Base-by-base conservation (phyloP, 352 stramenopile species). In the Phytophthora litchii region DNA sequence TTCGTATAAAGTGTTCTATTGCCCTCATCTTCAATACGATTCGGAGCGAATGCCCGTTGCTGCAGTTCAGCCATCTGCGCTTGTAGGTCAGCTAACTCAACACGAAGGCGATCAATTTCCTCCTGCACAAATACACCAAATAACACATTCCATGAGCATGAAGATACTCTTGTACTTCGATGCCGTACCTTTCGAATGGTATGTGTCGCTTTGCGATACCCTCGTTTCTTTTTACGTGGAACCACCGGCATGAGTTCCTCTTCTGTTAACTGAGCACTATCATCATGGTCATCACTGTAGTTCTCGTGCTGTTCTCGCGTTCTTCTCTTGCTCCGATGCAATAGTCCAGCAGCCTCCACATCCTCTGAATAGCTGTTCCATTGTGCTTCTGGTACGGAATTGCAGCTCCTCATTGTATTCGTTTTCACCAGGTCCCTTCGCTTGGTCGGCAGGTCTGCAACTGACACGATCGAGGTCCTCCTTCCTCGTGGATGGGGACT, bases 121-220 rank as follows among this genome's bases (percentile, higher is more conserved):
- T 76, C 67, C 64, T 72, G 10, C 29, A 34, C 10, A 34, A 1
- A 34, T 34, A 7, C 10, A 34, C 10, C 10, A 34, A 34, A 27
- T 27, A 5, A 3, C 23, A 27, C 5, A 27, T 27, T 27, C 5
- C 23, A 5, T 27, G 3, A 27, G 23, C 29, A 9, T 34, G 4
- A 34, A 34, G 6, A 4, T 34, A 34, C 7, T 2, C 10, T 12
- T 34, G 6, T 16, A 17, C 55, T 43, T 32, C 47, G 4, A 11
- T 38, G 8, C 36, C 41, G 45, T 52, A 76, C 67, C 56, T 76
- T 76, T 20, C 67, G 58, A 23, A 76, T 63, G 4, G 67, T 67
- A 23, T 76, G 67, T 29, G 67, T 73, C 12, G 63, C 67, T 40
- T 76, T 76, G 17, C 67, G 67, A 4, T 73, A 63, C 4, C 51